Percentiles rank a stretch among this genome's conserved stretches.
These are phyloP conservation scores for Sanghuangporus weigelae DNA, from an alignment of 1,284 basidiomycete genomes.

Conservation along the genomic window DNA sequence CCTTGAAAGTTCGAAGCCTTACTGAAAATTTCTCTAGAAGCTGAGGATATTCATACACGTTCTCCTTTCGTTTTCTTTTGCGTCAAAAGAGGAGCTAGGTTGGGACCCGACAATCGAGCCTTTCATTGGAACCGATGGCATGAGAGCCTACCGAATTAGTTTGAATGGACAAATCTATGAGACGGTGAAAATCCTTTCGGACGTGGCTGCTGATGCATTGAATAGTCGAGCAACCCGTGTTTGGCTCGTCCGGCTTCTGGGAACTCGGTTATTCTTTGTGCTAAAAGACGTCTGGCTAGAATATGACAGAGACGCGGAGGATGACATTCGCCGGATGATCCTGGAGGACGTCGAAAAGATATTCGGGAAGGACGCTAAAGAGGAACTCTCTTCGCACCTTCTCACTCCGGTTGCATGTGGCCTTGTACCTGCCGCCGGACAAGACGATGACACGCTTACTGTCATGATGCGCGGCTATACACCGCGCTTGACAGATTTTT, in stretches of 20 bases:
- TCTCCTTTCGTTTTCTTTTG: conserved; percentile 7
- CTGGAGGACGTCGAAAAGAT: not conserved
- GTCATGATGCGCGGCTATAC: conserved; percentile 1
- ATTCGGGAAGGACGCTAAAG: not conserved
- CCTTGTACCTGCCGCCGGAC: not conserved
- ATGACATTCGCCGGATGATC: not conserved
- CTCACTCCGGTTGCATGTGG: not conserved
- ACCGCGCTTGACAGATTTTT: not conserved
- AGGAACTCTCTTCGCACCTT: not conserved
- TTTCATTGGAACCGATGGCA: not conserved
- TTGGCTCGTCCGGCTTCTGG: not conserved
- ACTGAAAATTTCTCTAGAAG: not conserved
- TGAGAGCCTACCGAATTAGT: not conserved
- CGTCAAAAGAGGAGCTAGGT: not conserved
- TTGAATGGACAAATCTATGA: not conserved
- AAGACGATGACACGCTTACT: conserved; percentile 5
- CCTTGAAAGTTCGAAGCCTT: too few species aligned
- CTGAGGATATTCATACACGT: not conserved
- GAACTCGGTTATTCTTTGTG: not conserved
- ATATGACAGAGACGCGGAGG: conserved; percentile 1
- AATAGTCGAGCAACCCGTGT: not conserved
- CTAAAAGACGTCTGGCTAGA: not conserved
- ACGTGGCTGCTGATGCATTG: not conserved
- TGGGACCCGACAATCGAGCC: conserved; percentile 1
- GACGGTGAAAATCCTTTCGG: not conserved